phyloP scores from a whole-genome alignment of 2,329 filamentous ascomycete species.

The Pyrenophora teres region DNA sequence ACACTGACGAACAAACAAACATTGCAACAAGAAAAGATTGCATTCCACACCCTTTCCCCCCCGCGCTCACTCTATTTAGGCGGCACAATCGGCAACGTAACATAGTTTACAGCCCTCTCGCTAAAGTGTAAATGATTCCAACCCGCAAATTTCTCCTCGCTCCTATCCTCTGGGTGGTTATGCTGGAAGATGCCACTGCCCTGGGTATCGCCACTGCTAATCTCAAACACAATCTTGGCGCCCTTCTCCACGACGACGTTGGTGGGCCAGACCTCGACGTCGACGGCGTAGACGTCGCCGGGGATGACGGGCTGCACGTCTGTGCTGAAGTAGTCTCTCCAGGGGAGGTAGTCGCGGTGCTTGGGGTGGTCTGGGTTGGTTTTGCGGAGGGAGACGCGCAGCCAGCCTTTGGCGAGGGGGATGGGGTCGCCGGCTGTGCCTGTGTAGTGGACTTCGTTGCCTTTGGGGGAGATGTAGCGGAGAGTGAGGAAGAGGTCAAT shows the following conservation, averaged over 20 bases:
- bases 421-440: conserved; percentile 68
- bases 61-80: conserved; percentile 29
- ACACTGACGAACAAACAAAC: no score
- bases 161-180: conserved; percentile 55
- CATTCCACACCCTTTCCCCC: no score
- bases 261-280: conserved; percentile 69
- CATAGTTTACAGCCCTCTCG: conserved; percentile 55
- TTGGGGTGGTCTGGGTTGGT: conserved; percentile 57
- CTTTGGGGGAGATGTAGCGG: conserved; percentile 60
- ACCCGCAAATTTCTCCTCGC: conserved; percentile 52
- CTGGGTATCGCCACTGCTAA: conserved; percentile 61
- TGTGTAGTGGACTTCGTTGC: conserved; percentile 66
- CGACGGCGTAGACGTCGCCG: conserved; percentile 62
- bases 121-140: conserved; percentile 61
- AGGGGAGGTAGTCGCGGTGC: conserved; percentile 60
- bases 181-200: conserved; percentile 64
- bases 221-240: conserved; percentile 60
- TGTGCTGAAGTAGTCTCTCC: conserved; percentile 62
- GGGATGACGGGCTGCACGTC: conserved; percentile 58
- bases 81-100: conserved; percentile 60
- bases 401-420: conserved; percentile 68
- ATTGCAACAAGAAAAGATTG: no score
- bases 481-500: conserved; percentile 68
- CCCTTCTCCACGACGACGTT: conserved; percentile 62
- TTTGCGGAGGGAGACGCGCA: conserved; percentile 62